These are phyloP conservation scores for Calophaca sinica DNA, from an alignment of 306 rosid species.

Conservation along the genomic window DNA sequence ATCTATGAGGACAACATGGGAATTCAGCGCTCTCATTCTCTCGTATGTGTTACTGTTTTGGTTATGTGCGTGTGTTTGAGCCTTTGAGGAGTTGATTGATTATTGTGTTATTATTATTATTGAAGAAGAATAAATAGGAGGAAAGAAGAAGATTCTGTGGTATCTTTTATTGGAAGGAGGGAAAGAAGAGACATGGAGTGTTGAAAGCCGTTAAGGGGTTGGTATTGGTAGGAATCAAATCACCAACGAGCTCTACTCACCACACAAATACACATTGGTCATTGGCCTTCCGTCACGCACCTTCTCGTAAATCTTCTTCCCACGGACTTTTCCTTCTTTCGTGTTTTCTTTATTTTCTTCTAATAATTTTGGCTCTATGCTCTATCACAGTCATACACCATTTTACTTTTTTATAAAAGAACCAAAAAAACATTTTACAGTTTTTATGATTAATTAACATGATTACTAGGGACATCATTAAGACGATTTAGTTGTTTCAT, in stretches of 20 bases:
- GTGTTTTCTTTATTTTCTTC: not conserved
- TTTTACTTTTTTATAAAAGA: too few species aligned
- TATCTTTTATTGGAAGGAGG: constrained; percentile 3
- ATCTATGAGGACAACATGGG: constrained; percentile 73
- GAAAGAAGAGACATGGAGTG: not conserved
- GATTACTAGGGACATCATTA: too few species aligned
- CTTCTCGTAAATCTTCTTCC: not conserved
- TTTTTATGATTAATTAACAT: too few species aligned
- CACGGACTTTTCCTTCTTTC: not conserved
- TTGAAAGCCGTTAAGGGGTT: not conserved
- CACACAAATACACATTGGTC: constrained; percentile 5
- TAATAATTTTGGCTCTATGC: not conserved
- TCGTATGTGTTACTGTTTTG: not conserved
- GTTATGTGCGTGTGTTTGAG: not conserved
- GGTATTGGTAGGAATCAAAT: constrained; percentile 2
- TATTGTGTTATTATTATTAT: not conserved
- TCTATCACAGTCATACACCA: not conserved
- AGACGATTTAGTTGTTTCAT: too few species aligned
- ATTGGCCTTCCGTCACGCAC: not conserved
- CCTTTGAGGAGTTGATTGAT: not conserved
- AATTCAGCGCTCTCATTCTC: constrained; percentile 70
- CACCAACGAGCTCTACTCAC: not conserved
- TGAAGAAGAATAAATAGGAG: not conserved
- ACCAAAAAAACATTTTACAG: too few species aligned
- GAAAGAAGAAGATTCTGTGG: constrained; percentile 26